Evolutionary conservation across 2,329 filamentous ascomycete species (phyloP), one percentile per base, ranked within the genome.

Genomic region (Fusarium concolor): DNA sequence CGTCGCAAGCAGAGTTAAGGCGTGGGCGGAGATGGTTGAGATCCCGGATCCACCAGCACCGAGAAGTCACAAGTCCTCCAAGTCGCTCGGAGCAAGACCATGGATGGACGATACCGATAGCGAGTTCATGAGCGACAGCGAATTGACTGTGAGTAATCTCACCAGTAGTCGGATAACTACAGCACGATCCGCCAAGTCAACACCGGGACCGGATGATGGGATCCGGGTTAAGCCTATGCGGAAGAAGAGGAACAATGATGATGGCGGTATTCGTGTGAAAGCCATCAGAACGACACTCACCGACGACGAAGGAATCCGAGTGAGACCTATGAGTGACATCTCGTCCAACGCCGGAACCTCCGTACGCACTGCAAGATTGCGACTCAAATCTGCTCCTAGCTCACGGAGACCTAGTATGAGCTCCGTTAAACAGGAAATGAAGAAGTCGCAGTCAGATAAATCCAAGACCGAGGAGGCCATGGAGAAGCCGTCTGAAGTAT

Each of bases 1-100:
- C 0, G 81, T 88, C 6, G 82, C 86, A 45, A 85, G 79, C 68
- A 90, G 89, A 75, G 85, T 90, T 65, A 84, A 86, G 67, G 85
- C 88, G 46, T 90, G 88, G 89, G 87, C 87, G 1, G 81, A 78
- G 50, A 82, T 82, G 67, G 84, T 89, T 10, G 85, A 89, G 65
- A 70, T 82, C 2, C 81, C 84, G 2, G 82, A 84, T 18, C 74
- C 79, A 10, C 72, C 77, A 7, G 74, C 76, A 14, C 73, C 78
- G 3, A 76, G 78, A 43, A 83, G 76, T 52, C 78, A 75, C 71
- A 72, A 70, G 66, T 79, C 72, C 47, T 79, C 77, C 65, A 79
- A 69, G 58, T 84, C 75, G 38, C 78, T 71, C 24, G 71, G 71
- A 18, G 68, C 67, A n/a, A 73, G 55, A 10, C 58, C 74, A 10